phyloP scores from a whole-genome alignment of 2,329 filamentous ascomycete species.

The Calonectria pauciramosa region DNA sequence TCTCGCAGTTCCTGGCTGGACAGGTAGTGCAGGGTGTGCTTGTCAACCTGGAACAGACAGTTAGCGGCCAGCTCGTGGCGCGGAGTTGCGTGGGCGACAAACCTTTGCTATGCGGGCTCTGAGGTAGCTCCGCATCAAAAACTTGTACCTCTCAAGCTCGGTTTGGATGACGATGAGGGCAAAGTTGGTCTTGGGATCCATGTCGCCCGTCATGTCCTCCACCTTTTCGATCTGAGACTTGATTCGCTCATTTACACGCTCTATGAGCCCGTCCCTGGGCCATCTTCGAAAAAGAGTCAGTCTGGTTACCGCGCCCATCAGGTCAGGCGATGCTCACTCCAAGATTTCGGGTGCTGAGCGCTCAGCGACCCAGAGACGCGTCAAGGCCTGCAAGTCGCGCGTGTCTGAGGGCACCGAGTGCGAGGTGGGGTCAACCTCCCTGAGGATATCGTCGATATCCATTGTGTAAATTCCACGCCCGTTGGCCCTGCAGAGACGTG shows the following conservation, averaged over 20 bases:
- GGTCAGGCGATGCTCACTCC: conserved; percentile 65
- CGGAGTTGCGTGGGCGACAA: conserved; percentile 31
- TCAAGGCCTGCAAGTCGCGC: conserved; percentile 88
- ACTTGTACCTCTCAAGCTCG: conserved; percentile 95
- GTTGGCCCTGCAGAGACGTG: background rate
- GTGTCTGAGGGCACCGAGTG: conserved; percentile 70
- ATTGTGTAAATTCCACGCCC: conserved; percentile 56
- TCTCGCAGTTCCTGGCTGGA: conserved; percentile 66
- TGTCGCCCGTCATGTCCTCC: conserved; percentile 83
- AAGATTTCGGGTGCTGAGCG: conserved; percentile 91
- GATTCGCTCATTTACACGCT: conserved; percentile 82
- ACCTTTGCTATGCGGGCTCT: conserved; percentile 91
- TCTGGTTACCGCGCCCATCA: background rate
- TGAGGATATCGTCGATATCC: conserved; percentile 86
- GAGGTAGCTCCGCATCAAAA: conserved; percentile 85
- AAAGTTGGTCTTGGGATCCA: conserved; percentile 94
- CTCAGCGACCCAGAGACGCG: conserved; percentile 94
- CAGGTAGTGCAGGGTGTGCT: conserved; percentile 81
- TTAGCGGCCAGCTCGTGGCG: background rate
- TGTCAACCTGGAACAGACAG: conserved; percentile 73
- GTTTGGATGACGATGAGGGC: conserved; percentile 95
- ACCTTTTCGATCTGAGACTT: conserved; percentile 78
- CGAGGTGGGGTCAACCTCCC: conserved; percentile 75
- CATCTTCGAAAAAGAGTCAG: conserved; percentile 59
- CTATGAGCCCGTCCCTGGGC: conserved; percentile 81